Evolutionary conservation across 345 rosid genomes (phyloP), one percentile per base, ranked within the genome.

Genomic region (Nasturtium officinale): DNA sequence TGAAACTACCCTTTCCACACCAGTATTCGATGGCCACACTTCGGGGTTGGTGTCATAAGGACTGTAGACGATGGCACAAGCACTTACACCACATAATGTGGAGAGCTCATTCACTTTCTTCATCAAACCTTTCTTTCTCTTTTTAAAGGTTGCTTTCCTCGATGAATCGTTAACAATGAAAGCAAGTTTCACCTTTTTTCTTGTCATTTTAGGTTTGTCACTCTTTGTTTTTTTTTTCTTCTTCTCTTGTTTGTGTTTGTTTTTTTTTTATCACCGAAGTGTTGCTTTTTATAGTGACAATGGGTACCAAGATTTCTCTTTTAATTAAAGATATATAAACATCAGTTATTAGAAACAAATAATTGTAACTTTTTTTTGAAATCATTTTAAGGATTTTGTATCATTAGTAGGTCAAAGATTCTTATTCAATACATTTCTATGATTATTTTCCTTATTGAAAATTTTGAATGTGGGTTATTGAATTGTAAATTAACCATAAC

Each of bases 141-240:
- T 78, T 58, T 61, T 78, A 46, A 33, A 78, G 0, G 78, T 73
- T 5, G 74, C 61, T 56, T 78, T 78, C 5, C 74, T 78, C 9
- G 71, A 50, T 1, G 77, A 67, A 16, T 73, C 81, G 26, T 78
- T 78, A 43, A 61, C 1, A 13, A 78, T 78, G n/a, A 72, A 67
- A 7, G 61, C 74, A 20, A 78, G 77, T 69, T 73, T 73, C 46
- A 78, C 78, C 17, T 73, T 74, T 71, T 78, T 78, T 37, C 82
- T 69, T 3, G 76, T 73, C 72, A 73, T 43, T n/a, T 43, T 43
- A 15, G 48, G 2, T 5, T 6, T 43, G 15, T 43, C 2, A n/a
- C 18, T 43, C 8, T 6, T 6, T 6, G 0, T 42, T 43, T 15
- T 43, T 43, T 1, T 5, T 13, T 5, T 13, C 3, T 15, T 3